phyloP scores from a whole-genome alignment of 2,329 filamentous ascomycete species.

The Alternaria sp. region DNA sequence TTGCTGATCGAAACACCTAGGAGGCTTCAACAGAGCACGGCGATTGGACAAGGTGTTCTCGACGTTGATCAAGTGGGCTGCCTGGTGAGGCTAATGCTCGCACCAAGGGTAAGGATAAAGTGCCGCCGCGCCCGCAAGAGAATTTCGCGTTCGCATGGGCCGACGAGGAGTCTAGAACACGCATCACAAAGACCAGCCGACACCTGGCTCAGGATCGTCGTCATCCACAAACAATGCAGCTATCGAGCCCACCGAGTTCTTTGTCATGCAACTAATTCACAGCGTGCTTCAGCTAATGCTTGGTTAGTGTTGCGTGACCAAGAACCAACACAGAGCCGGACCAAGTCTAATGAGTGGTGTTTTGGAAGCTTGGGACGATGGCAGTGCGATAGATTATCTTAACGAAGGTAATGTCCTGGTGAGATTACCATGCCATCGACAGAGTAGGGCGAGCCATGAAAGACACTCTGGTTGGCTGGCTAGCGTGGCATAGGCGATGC shows the following conservation, averaged over 20 bases:
- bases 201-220: conserved; percentile 37
- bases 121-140: conserved; percentile 39
- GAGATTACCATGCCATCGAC: conserved; percentile 22
- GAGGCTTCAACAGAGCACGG: conserved; percentile 18
- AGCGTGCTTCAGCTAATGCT: conserved; percentile 22
- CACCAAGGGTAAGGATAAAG: conserved; percentile 31
- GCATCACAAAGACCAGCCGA: conserved; percentile 24
- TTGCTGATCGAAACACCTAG: conserved; percentile 23
- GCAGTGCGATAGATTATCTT: not conserved
- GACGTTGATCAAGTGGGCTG: conserved; percentile 30
- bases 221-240: conserved; percentile 31
- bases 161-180: conserved; percentile 48
- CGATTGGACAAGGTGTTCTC: conserved; percentile 28
- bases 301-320: conserved; percentile 22
- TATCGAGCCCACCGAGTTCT: conserved; percentile 21
- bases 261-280: conserved; percentile 28
- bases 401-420: conserved; percentile 14
- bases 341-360: conserved; percentile 9
- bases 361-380: not conserved
- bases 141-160: conserved; percentile 37
- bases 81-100: conserved; percentile 30
- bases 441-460: conserved; percentile 27
- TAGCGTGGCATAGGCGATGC: conserved; percentile 24
- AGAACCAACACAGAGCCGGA: conserved; percentile 19
- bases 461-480: conserved; percentile 13